Conservation (phyloP, 2,329 filamentous ascomycete genomes). For the Colletotrichum karsti region DNA sequence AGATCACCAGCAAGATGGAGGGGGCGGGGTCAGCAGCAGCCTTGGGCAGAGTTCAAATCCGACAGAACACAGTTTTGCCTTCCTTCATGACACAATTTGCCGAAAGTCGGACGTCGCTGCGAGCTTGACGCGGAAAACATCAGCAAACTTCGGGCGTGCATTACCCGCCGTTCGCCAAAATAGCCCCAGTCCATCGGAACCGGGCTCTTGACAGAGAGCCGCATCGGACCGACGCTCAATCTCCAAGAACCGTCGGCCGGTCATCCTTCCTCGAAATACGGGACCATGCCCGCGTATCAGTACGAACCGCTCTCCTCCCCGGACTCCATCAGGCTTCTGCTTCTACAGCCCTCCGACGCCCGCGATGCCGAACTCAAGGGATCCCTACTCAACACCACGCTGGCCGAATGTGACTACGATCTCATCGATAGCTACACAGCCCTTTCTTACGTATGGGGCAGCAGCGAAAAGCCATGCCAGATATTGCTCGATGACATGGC, state of each 20-base stretch:
- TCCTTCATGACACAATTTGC: neutral
- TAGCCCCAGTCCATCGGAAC: neutral
- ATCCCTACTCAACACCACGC: constrained; percentile 17
- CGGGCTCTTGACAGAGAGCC: neutral
- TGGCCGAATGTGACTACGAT: neutral
- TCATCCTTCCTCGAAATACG: neutral
- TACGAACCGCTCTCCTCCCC: constrained; percentile 10
- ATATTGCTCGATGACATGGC: constrained; percentile 28
- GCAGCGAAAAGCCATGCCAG: constrained; percentile 9
- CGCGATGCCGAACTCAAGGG: constrained; percentile 7
- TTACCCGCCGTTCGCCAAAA: neutral
- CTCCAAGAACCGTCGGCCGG: neutral
- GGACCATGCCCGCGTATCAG: constrained; percentile 5
- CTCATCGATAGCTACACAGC: constrained; percentile 26
- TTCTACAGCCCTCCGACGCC: neutral
- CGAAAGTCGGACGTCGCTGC: neutral
- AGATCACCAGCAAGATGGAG: neutral
- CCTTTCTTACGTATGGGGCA: constrained; percentile 37
- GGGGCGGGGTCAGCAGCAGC: neutral
- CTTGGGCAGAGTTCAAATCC: neutral
- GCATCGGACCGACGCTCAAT: neutral
- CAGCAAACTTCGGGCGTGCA: constrained; percentile 9
- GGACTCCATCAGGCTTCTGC: neutral
- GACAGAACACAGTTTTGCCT: neutral
- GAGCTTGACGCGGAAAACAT: neutral